phyloP scores from a whole-genome alignment of 2,329 filamentous ascomycete genomes.

The Fusarium anthophilum region DNA sequence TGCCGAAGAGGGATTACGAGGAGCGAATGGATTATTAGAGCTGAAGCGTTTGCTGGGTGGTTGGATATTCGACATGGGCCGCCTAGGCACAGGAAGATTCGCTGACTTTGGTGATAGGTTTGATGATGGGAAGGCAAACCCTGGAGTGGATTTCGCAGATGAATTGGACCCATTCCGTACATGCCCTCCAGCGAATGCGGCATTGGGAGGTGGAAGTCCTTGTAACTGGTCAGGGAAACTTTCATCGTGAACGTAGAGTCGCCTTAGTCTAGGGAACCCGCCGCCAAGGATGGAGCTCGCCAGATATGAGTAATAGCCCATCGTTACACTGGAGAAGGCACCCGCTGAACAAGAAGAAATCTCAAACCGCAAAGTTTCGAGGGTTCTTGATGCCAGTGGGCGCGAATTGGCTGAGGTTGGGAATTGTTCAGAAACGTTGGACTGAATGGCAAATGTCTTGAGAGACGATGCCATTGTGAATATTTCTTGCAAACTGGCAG shows the following conservation, averaged over 20 bases:
- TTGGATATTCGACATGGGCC: conserved; percentile 44
- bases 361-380: conserved; percentile 83
- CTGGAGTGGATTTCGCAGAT: conserved; percentile 38
- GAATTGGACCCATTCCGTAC: conserved; percentile 47
- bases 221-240: conserved; percentile 84
- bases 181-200: conserved; percentile 45
- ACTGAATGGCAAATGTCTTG: conserved; percentile 64
- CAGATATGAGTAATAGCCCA: conserved; percentile 85
- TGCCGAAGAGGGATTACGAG: conserved; percentile 45
- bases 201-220: conserved; percentile 71
- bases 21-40: conserved; percentile 68
- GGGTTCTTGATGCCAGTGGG: conserved; percentile 72
- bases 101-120: conserved; percentile 36
- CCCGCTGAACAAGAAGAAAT: conserved; percentile 71
- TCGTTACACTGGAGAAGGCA: conserved; percentile 64
- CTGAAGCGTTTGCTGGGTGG: conserved; percentile 58
- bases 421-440: conserved; percentile 61
- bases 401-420: conserved; percentile 60
- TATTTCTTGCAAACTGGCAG: conserved; percentile 68
- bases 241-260: conserved; percentile 87
- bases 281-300: conserved; percentile 82
- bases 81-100: conserved; percentile 39
- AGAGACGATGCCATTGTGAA: conserved; percentile 67
- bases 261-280: conserved; percentile 75
- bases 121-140: conserved; percentile 37